Conservation (phyloP, 495 filamentous ascomycete genomes). For the Aspergillus indologenus region DNA sequence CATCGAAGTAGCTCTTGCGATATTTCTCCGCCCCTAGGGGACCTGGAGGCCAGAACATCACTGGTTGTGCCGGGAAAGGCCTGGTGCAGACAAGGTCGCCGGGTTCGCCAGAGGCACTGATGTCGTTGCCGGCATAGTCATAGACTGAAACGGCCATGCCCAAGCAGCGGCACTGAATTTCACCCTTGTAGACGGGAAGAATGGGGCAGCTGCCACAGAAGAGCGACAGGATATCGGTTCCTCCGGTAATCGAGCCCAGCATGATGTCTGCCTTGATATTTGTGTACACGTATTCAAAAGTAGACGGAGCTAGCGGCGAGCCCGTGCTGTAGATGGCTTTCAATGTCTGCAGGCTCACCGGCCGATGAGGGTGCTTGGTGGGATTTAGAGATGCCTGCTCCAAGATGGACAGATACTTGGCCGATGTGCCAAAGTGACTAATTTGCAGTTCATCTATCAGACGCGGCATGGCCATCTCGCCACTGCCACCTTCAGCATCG, state of each 20-base stretch:
- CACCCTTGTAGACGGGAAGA: slow-evolving; percentile 79
- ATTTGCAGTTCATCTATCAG: slow-evolving; percentile 70
- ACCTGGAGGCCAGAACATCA: slow-evolving; percentile 76
- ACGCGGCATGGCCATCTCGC: slow-evolving; percentile 65
- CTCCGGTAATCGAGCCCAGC: slow-evolving; percentile 80
- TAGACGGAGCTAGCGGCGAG: slow-evolving; percentile 85
- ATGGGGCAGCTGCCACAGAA: slow-evolving; percentile 86
- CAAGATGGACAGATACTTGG: slow-evolving; percentile 87
- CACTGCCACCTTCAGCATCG: slow-evolving; percentile 47
- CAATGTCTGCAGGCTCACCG: slow-evolving; percentile 54
- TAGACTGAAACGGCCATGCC: slow-evolving; percentile 86
- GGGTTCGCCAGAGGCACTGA: slow-evolving; percentile 56
- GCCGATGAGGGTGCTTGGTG: slow-evolving; percentile 43
- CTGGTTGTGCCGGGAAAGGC: slow-evolving; percentile 87
- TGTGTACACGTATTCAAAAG: slow-evolving; percentile 82
- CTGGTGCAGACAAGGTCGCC: slow-evolving; percentile 89
- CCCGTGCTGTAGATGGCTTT: slow-evolving; percentile 89
- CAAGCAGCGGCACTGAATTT: slow-evolving; percentile 86
- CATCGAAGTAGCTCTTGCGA: slow-evolving; percentile 79
- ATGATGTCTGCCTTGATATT: slow-evolving; percentile 74
- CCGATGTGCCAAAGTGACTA: slow-evolving; percentile 89
- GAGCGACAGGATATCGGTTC: slow-evolving; percentile 91
- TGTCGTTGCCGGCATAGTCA: slow-evolving; percentile 56
- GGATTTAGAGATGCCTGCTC: slow-evolving; percentile 77
- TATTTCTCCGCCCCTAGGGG: slow-evolving; percentile 68